Evolutionary conservation across 352 stramenopile genomes (phyloP), one percentile per base, ranked within the genome.

Genomic region (Globisporangium cederbergense): DNA sequence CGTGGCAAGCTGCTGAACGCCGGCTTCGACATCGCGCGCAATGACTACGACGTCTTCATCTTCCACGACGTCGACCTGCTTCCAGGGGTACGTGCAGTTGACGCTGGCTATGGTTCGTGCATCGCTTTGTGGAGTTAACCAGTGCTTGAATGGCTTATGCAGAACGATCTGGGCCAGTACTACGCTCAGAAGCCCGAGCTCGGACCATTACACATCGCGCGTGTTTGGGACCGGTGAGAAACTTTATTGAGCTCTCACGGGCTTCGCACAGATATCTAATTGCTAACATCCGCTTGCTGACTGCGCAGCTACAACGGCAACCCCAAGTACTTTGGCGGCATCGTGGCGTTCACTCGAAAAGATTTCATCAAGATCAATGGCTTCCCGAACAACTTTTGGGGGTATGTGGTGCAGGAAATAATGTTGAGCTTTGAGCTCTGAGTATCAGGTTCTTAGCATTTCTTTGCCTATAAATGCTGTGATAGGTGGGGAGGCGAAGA

Each of bases 61-160:
- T 98, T 98, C 71, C 96, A 99, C 67, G 96, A 99, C 68, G 96
- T 99, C 22, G 96, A 99, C 72, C 70, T 99, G 53, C 69, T 99
- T 25, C 96, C 96, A 11, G 67, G 61, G 18, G 77, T 86, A 55
- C 32, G 68, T n/a, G 3, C 16, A 13, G 2, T 13, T 28, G 10
- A 18, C 30, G 16, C 5, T 57, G 9, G 4, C 50, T 30, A 9
- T 28, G 13, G 18, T 20, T 28, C 25, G 25, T 43, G 28, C 10
- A 3, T 42, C 16, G 16, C 28, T 57, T 2, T 16, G 42, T 42
- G 28, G 2, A 28, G 3, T 45, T 40, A 10, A 22, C 18, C 13
- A 57, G 25, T 57, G 5, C 1, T 43, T 4, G 2, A 25, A 34
- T 42, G 20, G 14, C 45, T 34, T 2, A 1, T 60, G 8, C 65